phyloP scores from a whole-genome alignment of 139 green algal genomes.

The Edaphochlamys debaryana region DNA sequence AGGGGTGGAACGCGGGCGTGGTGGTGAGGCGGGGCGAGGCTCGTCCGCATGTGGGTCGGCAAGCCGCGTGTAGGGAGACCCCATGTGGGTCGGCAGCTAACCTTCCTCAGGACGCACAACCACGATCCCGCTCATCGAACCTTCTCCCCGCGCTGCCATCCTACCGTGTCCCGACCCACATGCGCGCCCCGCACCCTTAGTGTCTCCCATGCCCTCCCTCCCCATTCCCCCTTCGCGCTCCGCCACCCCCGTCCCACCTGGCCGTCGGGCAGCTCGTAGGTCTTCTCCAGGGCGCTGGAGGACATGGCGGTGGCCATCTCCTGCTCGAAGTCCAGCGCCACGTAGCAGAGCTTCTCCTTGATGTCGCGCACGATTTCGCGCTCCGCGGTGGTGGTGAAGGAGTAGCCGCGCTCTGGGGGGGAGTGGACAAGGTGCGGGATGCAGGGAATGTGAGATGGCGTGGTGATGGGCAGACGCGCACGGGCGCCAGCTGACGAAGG shows the following conservation, averaged over 20 bases:
- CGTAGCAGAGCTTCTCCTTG: slow-evolving; percentile 99
- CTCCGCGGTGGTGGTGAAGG: slow-evolving; percentile 98
- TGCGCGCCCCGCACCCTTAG: too few relatives aligned
- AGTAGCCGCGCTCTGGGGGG: slow-evolving; percentile 94
- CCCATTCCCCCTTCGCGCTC: not conserved
- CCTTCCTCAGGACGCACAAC: too few relatives aligned
- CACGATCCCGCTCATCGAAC: too few relatives aligned
- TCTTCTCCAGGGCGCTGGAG: slow-evolving; percentile 94
- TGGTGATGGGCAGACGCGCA: too few relatives aligned
- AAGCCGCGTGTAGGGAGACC: not conserved
- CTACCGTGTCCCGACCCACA: too few relatives aligned
- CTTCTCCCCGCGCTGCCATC: too few relatives aligned
- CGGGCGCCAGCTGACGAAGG: too few relatives aligned
- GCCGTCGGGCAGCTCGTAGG: slow-evolving; percentile 91
- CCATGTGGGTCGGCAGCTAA: too few relatives aligned
- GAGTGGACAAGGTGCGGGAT: slow-evolving; percentile 4
- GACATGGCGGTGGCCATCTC: slow-evolving; percentile 86
- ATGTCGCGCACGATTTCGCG: slow-evolving; percentile 99
- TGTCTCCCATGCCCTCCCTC: too few relatives aligned
- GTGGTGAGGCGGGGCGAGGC: too few relatives aligned
- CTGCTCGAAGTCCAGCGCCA: slow-evolving; percentile 97
- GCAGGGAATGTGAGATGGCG: too few relatives aligned
- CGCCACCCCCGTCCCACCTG: slow-evolving; percentile 52
- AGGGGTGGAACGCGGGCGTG: not conserved
- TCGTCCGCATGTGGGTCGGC: too few relatives aligned